These are phyloP conservation scores for Xylaria multiplex DNA, from an alignment of 2,329 filamentous ascomycete genomes.

Conservation along the genomic window DNA sequence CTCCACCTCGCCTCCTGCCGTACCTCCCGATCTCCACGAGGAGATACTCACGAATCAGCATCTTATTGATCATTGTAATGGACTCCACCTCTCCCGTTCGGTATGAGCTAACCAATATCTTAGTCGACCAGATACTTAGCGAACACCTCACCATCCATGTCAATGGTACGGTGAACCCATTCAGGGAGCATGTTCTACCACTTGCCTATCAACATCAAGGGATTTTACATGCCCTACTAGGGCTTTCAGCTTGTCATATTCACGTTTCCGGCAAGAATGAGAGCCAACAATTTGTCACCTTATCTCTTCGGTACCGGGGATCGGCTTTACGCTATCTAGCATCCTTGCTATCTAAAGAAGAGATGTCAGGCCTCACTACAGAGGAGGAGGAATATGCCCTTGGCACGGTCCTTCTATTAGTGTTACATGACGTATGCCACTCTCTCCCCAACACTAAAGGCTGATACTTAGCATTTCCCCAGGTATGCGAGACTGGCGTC, in stretches of 20 bases:
- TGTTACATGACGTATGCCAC: slow-evolving; percentile 12
- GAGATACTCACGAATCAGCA: slow-evolving; percentile 2
- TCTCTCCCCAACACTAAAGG: not conserved
- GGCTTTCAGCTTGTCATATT: slow-evolving; percentile 9
- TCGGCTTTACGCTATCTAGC: slow-evolving; percentile 2
- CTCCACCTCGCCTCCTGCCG: not conserved
- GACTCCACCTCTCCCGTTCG: not conserved
- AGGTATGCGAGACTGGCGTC: slow-evolving; percentile 17
- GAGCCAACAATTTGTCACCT: slow-evolving; percentile 1
- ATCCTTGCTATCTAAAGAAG: slow-evolving; percentile 9
- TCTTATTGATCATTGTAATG: slow-evolving; percentile 7
- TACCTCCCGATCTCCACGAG: not conserved
- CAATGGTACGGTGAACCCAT: slow-evolving; percentile 3
- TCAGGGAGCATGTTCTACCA: slow-evolving; percentile 12
- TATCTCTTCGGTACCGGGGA: slow-evolving; percentile 7
- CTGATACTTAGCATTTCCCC: not conserved
- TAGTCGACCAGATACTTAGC: slow-evolving; percentile 15
- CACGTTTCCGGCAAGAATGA: slow-evolving; percentile 8
- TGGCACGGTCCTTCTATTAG: slow-evolving; percentile 5
- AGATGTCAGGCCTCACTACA: not conserved
- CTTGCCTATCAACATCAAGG: slow-evolving; percentile 11
- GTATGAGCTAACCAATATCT: not conserved
- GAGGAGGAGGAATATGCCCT: slow-evolving; percentile 6
- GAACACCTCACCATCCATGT: slow-evolving; percentile 12
- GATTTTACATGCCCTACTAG: slow-evolving; percentile 10